Evolutionary conservation across 2,329 filamentous ascomycete species (phyloP).

Genomic region (Arthrobotrys sphaeroides): DNA sequence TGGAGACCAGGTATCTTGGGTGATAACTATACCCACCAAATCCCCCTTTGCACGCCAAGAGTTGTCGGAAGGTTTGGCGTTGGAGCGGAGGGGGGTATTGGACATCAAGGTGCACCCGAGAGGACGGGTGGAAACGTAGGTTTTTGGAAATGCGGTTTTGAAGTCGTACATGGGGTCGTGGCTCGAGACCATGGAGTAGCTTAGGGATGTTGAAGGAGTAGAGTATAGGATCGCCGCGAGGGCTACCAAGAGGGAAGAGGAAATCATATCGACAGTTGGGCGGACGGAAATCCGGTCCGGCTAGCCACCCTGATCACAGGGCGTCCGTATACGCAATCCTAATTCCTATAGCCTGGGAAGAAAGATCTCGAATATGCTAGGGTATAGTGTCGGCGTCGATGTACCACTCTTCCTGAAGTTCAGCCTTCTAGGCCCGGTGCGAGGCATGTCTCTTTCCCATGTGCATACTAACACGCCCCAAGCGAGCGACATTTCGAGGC

Average conservation of each 20-base stretch:
- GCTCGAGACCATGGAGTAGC: slow-evolving; percentile 6
- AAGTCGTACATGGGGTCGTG: not conserved
- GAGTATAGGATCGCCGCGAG: not conserved
- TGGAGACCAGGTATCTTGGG: not conserved
- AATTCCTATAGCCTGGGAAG: too few relatives aligned
- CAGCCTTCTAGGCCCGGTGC: not conserved
- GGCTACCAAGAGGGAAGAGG: not conserved
- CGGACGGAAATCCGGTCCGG: not conserved
- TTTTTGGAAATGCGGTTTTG: not conserved
- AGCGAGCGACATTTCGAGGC: not conserved
- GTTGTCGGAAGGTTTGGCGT: not conserved
- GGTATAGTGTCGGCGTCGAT: too few relatives aligned
- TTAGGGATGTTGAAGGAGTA: not conserved
- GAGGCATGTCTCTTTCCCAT: too few relatives aligned
- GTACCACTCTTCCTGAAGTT: too few relatives aligned
- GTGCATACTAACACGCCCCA: too few relatives aligned
- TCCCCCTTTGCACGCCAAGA: not conserved
- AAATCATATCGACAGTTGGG: not conserved
- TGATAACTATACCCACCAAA: not conserved
- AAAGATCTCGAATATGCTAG: too few relatives aligned
- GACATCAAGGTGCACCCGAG: not conserved
- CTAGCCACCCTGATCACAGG: not conserved
- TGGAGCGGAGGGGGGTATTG: not conserved
- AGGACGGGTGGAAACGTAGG: not conserved
- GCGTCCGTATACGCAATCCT: too few relatives aligned